Evolutionary conservation across 2,329 filamentous ascomycete genomes (phyloP), one percentile per base, ranked within the genome.

Genomic region (Chalara sp.): DNA sequence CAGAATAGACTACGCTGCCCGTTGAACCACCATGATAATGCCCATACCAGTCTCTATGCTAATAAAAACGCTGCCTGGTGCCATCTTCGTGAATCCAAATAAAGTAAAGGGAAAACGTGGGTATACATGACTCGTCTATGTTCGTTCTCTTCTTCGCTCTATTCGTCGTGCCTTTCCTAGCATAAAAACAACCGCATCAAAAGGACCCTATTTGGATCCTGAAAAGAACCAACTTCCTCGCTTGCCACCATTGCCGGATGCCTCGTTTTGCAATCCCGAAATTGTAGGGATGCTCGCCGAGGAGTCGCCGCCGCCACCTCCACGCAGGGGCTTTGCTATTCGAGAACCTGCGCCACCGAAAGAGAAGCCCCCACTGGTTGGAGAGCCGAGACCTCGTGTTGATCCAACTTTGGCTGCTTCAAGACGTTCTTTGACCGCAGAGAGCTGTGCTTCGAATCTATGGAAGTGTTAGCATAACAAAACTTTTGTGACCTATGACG

Each of bases 361-460:
- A 70, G 79, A 89, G 68, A 95, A 92, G 63, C 81, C 82, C 46
- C 78, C 81, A 55, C 58, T 71, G 50, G 78, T 76, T 6, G 80
- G 76, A 45, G 83, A 80, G 58, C 81, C 81, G 50, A 96, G 81
- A 49, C 89, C 90, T 58, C 90, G 86, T 8, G 91, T 96, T 58
- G 87, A 93, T 63, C 91, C 89, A 46, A 85, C 82, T 72, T 97
- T 99, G 68, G 91, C 93, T 48, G 89, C 87, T 72, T 99, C 93
- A 59, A 99, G 85, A 56, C 93, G 88, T 69, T 99, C 93, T 76
- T 97, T 99, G 72, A 99, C 93, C 47, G 91, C 90, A 42, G 90
- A 87, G 67, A 99, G 87, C 73, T 99, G 93, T 37, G 89, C 86
- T 76, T 99, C 93, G 76, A 99, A 99, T 69, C 93, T 97, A 67